These are phyloP conservation scores for Actinidia chinensis DNA, from an alignment of 179 eudicot genomes.

Conservation along the genomic window DNA sequence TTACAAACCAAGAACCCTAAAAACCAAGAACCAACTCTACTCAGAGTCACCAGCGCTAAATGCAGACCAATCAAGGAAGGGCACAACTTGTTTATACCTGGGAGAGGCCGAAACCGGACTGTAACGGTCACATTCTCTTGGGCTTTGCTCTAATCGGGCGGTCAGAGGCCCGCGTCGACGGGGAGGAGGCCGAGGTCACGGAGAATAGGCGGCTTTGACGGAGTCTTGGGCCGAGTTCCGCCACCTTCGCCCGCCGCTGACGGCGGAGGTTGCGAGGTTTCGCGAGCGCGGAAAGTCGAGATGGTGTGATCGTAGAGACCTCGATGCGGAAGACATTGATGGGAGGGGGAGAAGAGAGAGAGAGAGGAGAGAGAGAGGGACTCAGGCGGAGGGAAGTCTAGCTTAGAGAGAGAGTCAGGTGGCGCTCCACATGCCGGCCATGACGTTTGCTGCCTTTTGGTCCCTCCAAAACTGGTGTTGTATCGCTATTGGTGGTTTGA, in stretches of 20 bases:
- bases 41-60: background rate
- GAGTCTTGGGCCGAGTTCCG: slow-evolving; percentile 9
- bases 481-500: background rate
- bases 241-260: slow-evolving; percentile 4
- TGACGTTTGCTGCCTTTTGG: slow-evolving; percentile 23
- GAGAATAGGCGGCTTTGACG: slow-evolving; percentile 22
- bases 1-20: background rate
- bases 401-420: background rate
- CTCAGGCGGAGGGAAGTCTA: too few relatives aligned
- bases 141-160: slow-evolving; percentile 19
- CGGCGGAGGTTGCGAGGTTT: slow-evolving; percentile 28
- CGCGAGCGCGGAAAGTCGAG: slow-evolving; percentile 40
- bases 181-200: background rate
- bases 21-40: background rate
- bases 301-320: slow-evolving; percentile 27
- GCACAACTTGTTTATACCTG: slow-evolving; percentile 16
- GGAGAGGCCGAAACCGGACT: slow-evolving; percentile 48
- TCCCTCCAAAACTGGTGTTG: slow-evolving; percentile 15
- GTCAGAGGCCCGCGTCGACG: slow-evolving; percentile 9
- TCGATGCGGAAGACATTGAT: slow-evolving; percentile 31
- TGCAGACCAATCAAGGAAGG: background rate
- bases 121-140: slow-evolving; percentile 49
- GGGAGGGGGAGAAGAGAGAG: background rate
- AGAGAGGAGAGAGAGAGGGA: background rate
- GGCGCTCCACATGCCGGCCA: slow-evolving; percentile 14